A percentile compares a stretch with the other conserved stretches of the same genome.
Conservation (phyloP, 306 rosid species). For the Carpinus viminea region DNA sequence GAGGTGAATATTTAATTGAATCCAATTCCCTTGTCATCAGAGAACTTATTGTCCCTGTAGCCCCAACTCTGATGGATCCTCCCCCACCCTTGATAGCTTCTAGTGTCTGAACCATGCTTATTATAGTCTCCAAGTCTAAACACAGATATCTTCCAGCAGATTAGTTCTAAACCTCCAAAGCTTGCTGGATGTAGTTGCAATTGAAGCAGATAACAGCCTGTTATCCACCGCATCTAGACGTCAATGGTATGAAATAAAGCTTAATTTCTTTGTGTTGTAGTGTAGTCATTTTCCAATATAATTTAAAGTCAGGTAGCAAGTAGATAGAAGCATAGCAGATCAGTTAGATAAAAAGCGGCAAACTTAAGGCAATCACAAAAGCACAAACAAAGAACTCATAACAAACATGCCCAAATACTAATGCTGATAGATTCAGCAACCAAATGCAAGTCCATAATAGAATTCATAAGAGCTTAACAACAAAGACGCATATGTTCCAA, state of each 20-base stretch:
- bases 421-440: not conserved
- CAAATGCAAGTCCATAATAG: not conserved
- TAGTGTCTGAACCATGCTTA: slow-evolving; percentile 67
- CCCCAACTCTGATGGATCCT: slow-evolving; percentile 80
- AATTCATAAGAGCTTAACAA: not conserved
- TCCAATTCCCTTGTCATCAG: slow-evolving; percentile 88
- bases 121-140: slow-evolving; percentile 34
- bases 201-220: slow-evolving; percentile 43
- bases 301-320: slow-evolving; percentile 10
- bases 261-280: slow-evolving; percentile 16
- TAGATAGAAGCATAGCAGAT: slow-evolving; percentile 1
- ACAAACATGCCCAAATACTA: not conserved
- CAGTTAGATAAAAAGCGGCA: not conserved
- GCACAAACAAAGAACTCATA: not conserved
- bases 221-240: slow-evolving; percentile 30
- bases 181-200: slow-evolving; percentile 23
- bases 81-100: slow-evolving; percentile 77
- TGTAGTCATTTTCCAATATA: not conserved
- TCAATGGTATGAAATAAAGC: slow-evolving; percentile 9
- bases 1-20: slow-evolving; percentile 53
- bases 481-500: not conserved
- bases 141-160: slow-evolving; percentile 25
- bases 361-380: slow-evolving; percentile 1
- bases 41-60: slow-evolving; percentile 80
- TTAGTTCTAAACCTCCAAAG: slow-evolving; percentile 1